These are phyloP conservation scores for Cercospora sp. DNA, from an alignment of 2,329 filamentous ascomycete genomes.

Conservation along the genomic window DNA sequence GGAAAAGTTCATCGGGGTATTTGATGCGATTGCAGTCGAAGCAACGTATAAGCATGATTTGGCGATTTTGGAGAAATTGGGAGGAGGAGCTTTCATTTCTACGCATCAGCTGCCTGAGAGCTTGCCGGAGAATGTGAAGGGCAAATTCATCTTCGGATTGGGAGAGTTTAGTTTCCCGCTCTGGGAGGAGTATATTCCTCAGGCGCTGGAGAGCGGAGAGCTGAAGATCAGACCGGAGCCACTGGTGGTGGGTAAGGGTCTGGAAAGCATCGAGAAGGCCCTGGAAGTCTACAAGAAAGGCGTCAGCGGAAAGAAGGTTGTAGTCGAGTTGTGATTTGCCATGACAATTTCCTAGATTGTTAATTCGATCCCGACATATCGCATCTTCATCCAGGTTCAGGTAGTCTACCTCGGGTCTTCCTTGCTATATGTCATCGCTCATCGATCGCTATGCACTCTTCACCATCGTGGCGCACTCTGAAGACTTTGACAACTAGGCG, in stretches of 20 bases:
- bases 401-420: background rate
- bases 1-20: background rate
- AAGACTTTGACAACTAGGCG: background rate
- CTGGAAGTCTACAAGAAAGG: constrained; percentile 6
- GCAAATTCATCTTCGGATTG: constrained; percentile 7
- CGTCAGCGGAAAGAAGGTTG: constrained; percentile 19
- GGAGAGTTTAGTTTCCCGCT: constrained; percentile 13
- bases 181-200: constrained; percentile 20
- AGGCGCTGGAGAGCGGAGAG: constrained; percentile 1
- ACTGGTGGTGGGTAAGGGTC: constrained; percentile 3
- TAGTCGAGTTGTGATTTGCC: constrained; percentile 8
- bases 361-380: background rate
- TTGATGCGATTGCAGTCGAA: constrained; percentile 16
- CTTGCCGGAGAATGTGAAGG: constrained; percentile 5
- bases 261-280: constrained; percentile 8
- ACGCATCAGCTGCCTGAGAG: constrained; percentile 11
- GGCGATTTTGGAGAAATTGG: constrained; percentile 11
- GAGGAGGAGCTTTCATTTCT: constrained; percentile 6
- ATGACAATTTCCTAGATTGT: background rate
- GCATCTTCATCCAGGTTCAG: background rate
- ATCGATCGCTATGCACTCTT: background rate
- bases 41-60: constrained; percentile 5
- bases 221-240: constrained; percentile 11
- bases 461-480: background rate
- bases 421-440: background rate